phyloP scores from a whole-genome alignment of 192 early-diverging fungal genomes.

The Backusella psychrophila region DNA sequence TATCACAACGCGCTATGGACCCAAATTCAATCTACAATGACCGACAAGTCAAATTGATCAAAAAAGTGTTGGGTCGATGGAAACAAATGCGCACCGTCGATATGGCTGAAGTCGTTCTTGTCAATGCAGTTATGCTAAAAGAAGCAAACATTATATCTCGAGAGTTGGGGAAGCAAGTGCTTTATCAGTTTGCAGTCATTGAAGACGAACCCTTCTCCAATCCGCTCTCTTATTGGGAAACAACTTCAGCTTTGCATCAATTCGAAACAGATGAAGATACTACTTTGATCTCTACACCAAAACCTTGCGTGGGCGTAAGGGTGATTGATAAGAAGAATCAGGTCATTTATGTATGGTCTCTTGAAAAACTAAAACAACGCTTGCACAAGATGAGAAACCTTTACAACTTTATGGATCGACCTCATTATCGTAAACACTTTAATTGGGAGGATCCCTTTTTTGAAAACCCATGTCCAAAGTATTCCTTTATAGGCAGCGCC shows the following conservation, averaged over 20 bases:
- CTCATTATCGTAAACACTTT: slow-evolving; percentile 56
- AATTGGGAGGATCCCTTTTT: slow-evolving; percentile 64
- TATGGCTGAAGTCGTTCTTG: slow-evolving; percentile 66
- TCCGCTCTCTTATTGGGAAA: slow-evolving; percentile 52
- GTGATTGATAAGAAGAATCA: slow-evolving; percentile 56
- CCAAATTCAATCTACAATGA: slow-evolving; percentile 43
- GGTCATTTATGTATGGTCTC: slow-evolving; percentile 47
- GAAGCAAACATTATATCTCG: slow-evolving; percentile 89
- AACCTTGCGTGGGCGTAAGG: slow-evolving; percentile 51
- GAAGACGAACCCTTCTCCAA: slow-evolving; percentile 57
- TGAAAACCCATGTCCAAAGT: slow-evolving; percentile 53
- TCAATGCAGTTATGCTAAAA: slow-evolving; percentile 72
- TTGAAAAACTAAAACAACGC: slow-evolving; percentile 38
- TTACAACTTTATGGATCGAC: slow-evolving; percentile 57
- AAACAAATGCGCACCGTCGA: slow-evolving; percentile 53
- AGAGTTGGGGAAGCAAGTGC: slow-evolving; percentile 77
- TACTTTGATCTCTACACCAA: slow-evolving; percentile 38
- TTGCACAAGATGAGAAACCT: slow-evolving; percentile 45
- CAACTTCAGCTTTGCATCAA: slow-evolving; percentile 45
- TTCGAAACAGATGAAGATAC: slow-evolving; percentile 49
- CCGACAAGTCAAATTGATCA: slow-evolving; percentile 40
- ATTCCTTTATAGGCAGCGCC: slow-evolving; percentile 53
- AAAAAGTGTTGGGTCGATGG: slow-evolving; percentile 44
- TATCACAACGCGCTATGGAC: slow-evolving; percentile 30
- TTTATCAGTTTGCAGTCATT: slow-evolving; percentile 82